These are phyloP conservation scores for Trichoderma guizhouense DNA, from an alignment of 2,329 filamentous ascomycete species.

Conservation along the genomic window DNA sequence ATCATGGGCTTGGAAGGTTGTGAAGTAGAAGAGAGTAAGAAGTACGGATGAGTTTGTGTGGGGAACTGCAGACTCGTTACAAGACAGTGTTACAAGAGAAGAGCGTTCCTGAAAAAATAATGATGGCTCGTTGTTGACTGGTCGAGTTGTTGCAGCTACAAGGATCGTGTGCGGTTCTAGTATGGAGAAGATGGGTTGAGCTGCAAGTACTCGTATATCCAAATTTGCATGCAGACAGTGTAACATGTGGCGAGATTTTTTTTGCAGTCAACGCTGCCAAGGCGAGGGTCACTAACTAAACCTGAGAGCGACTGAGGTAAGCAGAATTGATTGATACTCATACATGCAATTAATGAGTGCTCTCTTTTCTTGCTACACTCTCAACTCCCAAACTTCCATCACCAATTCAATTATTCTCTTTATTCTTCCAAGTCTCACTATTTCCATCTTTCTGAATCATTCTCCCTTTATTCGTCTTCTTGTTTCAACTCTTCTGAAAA, in stretches of 20 bases:
- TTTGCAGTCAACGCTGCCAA: not conserved
- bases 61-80: not conserved
- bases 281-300: not conserved
- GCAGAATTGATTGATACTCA: not conserved
- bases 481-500: not conserved
- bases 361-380: not conserved
- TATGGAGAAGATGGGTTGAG: not conserved
- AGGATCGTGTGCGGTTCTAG: not conserved
- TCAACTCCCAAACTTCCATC: not conserved
- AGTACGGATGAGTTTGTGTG: not conserved
- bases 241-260: constrained; percentile 8
- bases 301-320: not conserved
- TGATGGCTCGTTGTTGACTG: not conserved
- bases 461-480: not conserved
- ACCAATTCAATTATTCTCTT: not conserved
- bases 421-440: not conserved
- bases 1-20: not conserved
- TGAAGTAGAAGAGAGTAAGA: not conserved
- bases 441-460: not conserved
- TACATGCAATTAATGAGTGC: no score
- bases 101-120: not conserved
- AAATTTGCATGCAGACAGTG: not conserved
- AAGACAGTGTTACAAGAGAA: not conserved
- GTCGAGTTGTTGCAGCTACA: not conserved
- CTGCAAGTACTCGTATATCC: not conserved